Percentiles rank a stretch among this genome's conserved stretches.
These are phyloP conservation scores for Geotrichum phurueaensis DNA, from an alignment of 1,139 yeast species.

Conservation along the genomic window DNA sequence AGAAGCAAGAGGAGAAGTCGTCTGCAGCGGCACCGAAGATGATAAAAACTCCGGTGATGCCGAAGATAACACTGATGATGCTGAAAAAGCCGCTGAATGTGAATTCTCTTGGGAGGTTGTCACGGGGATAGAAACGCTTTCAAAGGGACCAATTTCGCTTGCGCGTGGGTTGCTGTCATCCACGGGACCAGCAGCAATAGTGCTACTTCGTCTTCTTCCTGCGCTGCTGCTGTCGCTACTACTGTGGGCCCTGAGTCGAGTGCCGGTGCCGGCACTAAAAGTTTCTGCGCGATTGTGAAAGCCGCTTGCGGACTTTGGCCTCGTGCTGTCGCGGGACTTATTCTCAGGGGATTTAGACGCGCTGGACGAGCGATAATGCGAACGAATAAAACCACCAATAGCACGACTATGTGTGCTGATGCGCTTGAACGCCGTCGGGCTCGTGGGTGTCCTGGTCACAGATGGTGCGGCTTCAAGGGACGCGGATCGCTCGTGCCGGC, in stretches of 20 bases:
- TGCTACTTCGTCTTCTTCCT: not conserved
- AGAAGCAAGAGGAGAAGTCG: not conserved
- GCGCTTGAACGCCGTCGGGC: not conserved
- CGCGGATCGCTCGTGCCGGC: not conserved
- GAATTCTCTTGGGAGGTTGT: not conserved
- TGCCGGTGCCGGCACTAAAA: not conserved
- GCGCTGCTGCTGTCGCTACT: not conserved
- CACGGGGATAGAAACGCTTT: not conserved
- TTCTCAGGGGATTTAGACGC: not conserved
- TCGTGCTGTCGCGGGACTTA: not conserved
- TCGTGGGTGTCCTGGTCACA: not conserved
- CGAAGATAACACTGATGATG: not conserved
- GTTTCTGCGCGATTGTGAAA: not conserved
- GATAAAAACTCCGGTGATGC: not conserved
- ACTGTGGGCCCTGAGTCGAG: not conserved
- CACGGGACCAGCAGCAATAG: not conserved
- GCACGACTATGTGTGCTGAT: not conserved
- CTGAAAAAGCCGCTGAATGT: not conserved
- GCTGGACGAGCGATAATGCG: not conserved
- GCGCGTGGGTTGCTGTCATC: not conserved
- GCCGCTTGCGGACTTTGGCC: not conserved
- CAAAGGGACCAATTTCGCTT: not conserved
- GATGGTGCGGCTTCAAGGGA: not conserved
- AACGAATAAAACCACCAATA: not conserved
- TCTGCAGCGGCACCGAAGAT: not conserved